phyloP scores from a whole-genome alignment of 495 filamentous ascomycete species.

The Aspergillus baeticus region DNA sequence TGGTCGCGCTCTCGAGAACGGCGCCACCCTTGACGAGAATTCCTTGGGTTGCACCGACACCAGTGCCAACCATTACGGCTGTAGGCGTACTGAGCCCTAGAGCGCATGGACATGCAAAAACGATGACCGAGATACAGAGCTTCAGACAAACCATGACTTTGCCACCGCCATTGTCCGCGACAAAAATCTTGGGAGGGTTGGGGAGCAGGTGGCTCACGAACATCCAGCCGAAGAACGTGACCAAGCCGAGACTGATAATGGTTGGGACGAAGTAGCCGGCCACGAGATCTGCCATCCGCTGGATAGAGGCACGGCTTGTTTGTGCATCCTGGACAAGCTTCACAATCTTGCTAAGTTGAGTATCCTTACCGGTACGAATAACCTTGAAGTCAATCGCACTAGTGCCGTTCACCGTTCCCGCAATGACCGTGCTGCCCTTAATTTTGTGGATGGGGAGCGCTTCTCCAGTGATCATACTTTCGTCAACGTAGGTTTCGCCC shows the following conservation, averaged over 20 bases:
- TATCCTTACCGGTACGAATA: slow-evolving; percentile 89
- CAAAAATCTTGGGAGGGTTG: slow-evolving; percentile 87
- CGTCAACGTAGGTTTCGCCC: slow-evolving; percentile 91
- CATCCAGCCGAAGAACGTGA: slow-evolving; percentile 95
- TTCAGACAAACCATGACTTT: slow-evolving; percentile 95
- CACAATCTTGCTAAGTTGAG: slow-evolving; percentile 96
- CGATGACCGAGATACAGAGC: slow-evolving; percentile 97
- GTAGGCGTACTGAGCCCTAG: slow-evolving; percentile 93
- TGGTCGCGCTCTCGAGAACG: slow-evolving; percentile 88
- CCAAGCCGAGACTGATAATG: slow-evolving; percentile 77
- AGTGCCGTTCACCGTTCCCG: slow-evolving; percentile 95
- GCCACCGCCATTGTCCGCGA: slow-evolving; percentile 76
- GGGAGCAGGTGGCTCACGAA: slow-evolving; percentile 79
- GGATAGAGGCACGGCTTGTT: slow-evolving; percentile 90
- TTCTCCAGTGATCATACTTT: slow-evolving; percentile 99
- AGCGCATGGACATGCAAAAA: slow-evolving; percentile 96
- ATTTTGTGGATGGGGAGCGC: slow-evolving; percentile 88
- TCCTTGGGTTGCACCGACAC: slow-evolving; percentile 92
- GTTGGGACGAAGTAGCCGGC: slow-evolving; percentile 93
- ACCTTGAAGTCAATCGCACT: slow-evolving; percentile 92
- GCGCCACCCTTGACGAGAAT: slow-evolving; percentile 97
- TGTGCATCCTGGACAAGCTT: slow-evolving; percentile 96
- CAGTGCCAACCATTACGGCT: slow-evolving; percentile 98
- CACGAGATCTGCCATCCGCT: slow-evolving; percentile 85
- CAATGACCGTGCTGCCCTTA: slow-evolving; percentile 76